These are phyloP conservation scores for Serpula lacrymans DNA, from an alignment of 768 basidiomycete genomes.

Conservation along the genomic window DNA sequence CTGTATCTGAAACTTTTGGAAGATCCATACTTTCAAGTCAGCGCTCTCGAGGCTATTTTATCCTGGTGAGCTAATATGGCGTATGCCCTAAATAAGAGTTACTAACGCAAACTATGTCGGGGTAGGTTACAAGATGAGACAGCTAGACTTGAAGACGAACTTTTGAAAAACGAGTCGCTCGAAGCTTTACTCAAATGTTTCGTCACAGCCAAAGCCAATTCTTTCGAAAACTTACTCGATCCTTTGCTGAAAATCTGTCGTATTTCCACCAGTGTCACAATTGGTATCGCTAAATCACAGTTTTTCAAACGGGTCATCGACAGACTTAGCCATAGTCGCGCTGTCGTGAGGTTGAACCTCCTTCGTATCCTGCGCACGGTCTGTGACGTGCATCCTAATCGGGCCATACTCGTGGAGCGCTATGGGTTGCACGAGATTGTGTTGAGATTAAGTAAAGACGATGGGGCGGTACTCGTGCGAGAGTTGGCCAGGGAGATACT, in stretches of 20 bases:
- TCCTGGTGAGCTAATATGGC: conserved; percentile 61
- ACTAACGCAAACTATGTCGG: conserved; percentile 8
- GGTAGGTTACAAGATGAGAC: conserved; percentile 93
- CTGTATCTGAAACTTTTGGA: conserved; percentile 77
- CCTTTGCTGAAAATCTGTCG: conserved; percentile 91
- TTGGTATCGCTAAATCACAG: conserved; percentile 72
- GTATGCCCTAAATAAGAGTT: not conserved
- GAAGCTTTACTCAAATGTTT: conserved; percentile 77
- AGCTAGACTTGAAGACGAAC: conserved; percentile 85
- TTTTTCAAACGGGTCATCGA: conserved; percentile 91
- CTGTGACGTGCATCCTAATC: conserved; percentile 88
- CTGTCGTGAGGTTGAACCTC: conserved; percentile 88
- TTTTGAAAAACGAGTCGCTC: conserved; percentile 62
- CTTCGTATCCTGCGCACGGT: conserved; percentile 80
- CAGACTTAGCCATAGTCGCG: conserved; percentile 66
- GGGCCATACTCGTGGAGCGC: conserved; percentile 73
- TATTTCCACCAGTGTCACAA: conserved; percentile 67
- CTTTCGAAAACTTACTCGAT: conserved; percentile 89
- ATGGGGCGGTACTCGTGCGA: conserved; percentile 87
- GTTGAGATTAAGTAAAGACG: conserved; percentile 73
- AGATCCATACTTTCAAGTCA: conserved; percentile 91
- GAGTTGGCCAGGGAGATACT: conserved; percentile 86
- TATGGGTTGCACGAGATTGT: conserved; percentile 84
- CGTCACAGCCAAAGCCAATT: conserved; percentile 80
- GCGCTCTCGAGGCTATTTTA: conserved; percentile 84